Percentiles rank a stretch among this genome's conserved stretches.
Evolutionary conservation across 441 rosid genomes (phyloP).

Genomic region (Brassica balearica): DNA sequence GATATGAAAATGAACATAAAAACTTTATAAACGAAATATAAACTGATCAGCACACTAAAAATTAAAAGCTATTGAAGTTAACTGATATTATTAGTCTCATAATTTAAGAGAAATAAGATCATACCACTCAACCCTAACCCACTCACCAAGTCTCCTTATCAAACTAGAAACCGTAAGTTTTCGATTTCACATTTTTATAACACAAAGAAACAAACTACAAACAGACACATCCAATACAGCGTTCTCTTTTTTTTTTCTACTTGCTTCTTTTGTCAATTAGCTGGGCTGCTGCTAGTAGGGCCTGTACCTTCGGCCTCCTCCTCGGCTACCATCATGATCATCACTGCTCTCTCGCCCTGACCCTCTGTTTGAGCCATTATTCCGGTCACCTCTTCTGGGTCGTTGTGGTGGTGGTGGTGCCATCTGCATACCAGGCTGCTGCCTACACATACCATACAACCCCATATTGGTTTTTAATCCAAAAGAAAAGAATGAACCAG

Average conservation of each 20-base stretch:
- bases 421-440: conserved; percentile 96
- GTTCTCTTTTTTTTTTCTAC: conserved; percentile 20
- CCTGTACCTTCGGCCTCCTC: conserved; percentile 81
- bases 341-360: conserved; percentile 67
- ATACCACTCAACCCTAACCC: conserved; percentile 23
- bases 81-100: conserved; percentile 11
- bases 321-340: conserved; percentile 68
- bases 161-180: conserved; percentile 38
- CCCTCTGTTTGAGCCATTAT: conserved; percentile 65
- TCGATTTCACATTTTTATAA: conserved; percentile 35
- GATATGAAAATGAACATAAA: neutral
- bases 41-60: neutral
- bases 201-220: conserved; percentile 44
- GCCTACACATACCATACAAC: conserved; percentile 57
- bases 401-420: conserved; percentile 61
- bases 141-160: conserved; percentile 26
- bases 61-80: neutral
- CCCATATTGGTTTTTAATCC: neutral
- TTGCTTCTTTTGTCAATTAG: conserved; percentile 24
- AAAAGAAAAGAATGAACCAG: neutral
- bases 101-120: conserved; percentile 3
- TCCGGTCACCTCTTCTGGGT: conserved; percentile 79
- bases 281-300: conserved; percentile 61
- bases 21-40: neutral
- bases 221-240: conserved; percentile 40